These are phyloP conservation scores for Penicillium roqueforti DNA, from an alignment of 495 filamentous ascomycete genomes.

Conservation along the genomic window DNA sequence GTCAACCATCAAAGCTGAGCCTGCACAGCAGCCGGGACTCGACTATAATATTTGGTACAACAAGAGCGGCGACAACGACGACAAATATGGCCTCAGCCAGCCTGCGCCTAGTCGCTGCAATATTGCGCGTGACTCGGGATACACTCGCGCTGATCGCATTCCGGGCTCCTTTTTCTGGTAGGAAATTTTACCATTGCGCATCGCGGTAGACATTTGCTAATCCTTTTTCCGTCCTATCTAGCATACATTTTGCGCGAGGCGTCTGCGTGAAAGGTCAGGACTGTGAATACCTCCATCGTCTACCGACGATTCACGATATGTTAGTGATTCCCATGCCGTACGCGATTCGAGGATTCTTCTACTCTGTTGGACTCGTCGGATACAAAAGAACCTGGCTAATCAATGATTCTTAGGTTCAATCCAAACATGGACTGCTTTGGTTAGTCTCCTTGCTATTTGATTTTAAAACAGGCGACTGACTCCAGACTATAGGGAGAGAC, in stretches of 20 bases:
- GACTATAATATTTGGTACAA: constrained; percentile 87
- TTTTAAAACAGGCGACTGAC: neutral
- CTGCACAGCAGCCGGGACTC: constrained; percentile 83
- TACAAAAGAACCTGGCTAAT: neutral
- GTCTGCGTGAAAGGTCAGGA: constrained; percentile 82
- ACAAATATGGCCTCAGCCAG: constrained; percentile 75
- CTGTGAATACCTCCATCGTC: constrained; percentile 90
- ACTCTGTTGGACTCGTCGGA: neutral
- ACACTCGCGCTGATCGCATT: constrained; percentile 80
- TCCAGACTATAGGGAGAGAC: constrained; percentile 8
- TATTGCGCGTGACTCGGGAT: constrained; percentile 75
- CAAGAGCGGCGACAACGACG: constrained; percentile 68
- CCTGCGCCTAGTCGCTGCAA: constrained; percentile 77
- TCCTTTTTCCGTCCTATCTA: neutral
- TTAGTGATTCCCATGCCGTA: neutral
- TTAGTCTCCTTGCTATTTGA: constrained; percentile 34
- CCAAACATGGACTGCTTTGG: constrained; percentile 94
- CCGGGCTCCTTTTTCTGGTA: constrained; percentile 79
- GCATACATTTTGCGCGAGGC: constrained; percentile 78
- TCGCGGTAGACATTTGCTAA: constrained; percentile 1
- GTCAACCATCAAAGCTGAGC: constrained; percentile 70
- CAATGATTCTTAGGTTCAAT: constrained; percentile 48
- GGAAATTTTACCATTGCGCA: neutral
- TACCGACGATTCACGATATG: constrained; percentile 70
- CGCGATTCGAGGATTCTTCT: neutral